These are phyloP conservation scores for Phanerochaete sordida DNA, from an alignment of 768 basidiomycete species.

Conservation along the genomic window DNA sequence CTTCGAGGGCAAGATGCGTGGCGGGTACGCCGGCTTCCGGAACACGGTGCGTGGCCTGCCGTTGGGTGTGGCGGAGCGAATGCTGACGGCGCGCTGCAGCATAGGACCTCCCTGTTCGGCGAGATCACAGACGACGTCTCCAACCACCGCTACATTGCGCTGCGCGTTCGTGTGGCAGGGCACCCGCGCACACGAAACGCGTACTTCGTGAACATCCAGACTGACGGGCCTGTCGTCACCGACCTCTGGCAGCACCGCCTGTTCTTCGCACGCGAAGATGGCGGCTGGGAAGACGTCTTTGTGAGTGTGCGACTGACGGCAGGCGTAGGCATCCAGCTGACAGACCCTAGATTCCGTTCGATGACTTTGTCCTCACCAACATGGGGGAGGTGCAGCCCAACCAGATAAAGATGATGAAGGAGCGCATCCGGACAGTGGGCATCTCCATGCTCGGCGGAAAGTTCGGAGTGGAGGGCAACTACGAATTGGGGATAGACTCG, in stretches of 20 bases:
- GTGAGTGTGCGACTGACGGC: constrained; percentile 41
- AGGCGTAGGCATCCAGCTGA: constrained; percentile 1
- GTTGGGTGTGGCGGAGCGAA: background rate
- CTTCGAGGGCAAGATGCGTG: constrained; percentile 65
- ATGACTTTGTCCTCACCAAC: constrained; percentile 71
- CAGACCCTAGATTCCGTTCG: constrained; percentile 68
- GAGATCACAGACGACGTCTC: constrained; percentile 83
- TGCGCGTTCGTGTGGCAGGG: constrained; percentile 77
- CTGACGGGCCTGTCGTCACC: constrained; percentile 72
- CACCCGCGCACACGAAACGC: constrained; percentile 72
- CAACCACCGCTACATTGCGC: constrained; percentile 72
- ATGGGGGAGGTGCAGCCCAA: constrained; percentile 64
- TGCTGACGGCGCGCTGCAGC: constrained; percentile 31
- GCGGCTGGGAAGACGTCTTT: constrained; percentile 79
- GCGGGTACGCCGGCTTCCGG: constrained; percentile 89
- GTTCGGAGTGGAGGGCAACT: constrained; percentile 66
- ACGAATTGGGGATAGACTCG: constrained; percentile 79
- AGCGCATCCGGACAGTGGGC: constrained; percentile 76
- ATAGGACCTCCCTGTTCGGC: constrained; percentile 82
- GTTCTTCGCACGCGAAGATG: constrained; percentile 64
- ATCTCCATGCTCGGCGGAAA: constrained; percentile 87
- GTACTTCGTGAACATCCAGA: constrained; percentile 95
- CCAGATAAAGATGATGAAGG: constrained; percentile 73
- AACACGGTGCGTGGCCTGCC: constrained; percentile 55
- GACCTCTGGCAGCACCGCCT: constrained; percentile 96